Conservation (phyloP, 179 eudicot species). For the Beta corolliflora region DNA sequence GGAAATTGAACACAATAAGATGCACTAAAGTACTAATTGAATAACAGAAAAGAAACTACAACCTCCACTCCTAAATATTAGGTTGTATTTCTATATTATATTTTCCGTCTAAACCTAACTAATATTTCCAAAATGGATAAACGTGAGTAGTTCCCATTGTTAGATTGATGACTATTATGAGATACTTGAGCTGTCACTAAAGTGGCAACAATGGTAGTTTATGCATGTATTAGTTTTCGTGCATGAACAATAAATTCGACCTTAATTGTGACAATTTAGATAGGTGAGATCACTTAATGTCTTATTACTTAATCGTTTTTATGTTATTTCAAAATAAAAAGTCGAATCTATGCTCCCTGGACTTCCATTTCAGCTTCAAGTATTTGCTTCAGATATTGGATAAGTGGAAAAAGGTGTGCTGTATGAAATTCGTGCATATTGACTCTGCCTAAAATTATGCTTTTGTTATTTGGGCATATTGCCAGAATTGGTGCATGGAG, state of each 20-base stretch:
- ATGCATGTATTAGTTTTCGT: neutral
- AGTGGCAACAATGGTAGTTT: neutral
- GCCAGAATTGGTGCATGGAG: neutral
- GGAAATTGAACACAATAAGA: neutral
- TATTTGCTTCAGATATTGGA: neutral
- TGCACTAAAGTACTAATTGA: neutral
- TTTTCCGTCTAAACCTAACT: neutral
- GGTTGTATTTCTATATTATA: neutral
- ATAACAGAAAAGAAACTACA: no score
- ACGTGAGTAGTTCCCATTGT: neutral
- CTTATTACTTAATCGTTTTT: neutral
- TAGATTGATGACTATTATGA: neutral
- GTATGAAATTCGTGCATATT: neutral
- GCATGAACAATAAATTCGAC: neutral
- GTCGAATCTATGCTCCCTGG: neutral
- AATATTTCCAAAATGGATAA: neutral
- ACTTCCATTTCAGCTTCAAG: neutral
- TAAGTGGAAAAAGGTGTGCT: neutral
- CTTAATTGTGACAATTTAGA: neutral
- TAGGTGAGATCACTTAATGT: neutral
- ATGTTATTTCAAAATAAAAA: neutral
- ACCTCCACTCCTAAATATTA: neutral
- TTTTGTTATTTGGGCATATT: neutral
- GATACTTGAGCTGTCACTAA: neutral
- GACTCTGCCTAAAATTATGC: neutral